Percentiles rank a stretch among this genome's conserved stretches.
phyloP scores from a whole-genome alignment of 1,284 basidiomycete genomes.

The Apiotrichum domesticum region DNA sequence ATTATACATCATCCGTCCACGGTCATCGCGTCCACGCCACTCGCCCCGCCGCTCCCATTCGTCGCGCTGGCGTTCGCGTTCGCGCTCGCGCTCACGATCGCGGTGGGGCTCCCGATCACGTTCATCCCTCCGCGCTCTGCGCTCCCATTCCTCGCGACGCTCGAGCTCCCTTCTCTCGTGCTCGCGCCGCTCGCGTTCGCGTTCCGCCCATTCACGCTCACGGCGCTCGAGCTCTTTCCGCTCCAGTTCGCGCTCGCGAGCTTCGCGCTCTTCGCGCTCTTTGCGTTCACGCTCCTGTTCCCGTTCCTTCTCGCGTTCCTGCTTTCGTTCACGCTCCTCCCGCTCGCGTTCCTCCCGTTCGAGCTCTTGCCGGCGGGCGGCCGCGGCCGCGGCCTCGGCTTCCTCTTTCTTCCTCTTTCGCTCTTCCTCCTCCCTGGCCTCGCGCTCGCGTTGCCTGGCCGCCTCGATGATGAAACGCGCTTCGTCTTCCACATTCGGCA shows the following conservation, averaged over 20 bases:
- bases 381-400: neutral
- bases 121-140: neutral
- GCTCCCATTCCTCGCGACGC: neutral
- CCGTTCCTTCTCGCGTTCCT: neutral
- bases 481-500: slow-evolving; percentile 12
- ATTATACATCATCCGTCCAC: slow-evolving; percentile 1
- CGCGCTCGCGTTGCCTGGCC: neutral
- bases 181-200: neutral
- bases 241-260: neutral
- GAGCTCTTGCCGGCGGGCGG: neutral
- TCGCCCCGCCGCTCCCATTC: neutral
- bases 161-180: neutral
- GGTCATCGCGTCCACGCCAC: slow-evolving; percentile 1
- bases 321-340: neutral
- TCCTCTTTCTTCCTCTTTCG: neutral
- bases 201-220: slow-evolving; percentile 1
- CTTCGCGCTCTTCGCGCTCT: neutral
- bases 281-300: neutral
- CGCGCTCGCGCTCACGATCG: neutral
- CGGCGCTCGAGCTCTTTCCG: neutral
- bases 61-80: neutral
- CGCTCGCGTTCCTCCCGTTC: neutral
- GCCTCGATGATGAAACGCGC: slow-evolving; percentile 29
- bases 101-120: neutral
- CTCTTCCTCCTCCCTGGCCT: neutral